Evolutionary conservation across 2,329 filamentous ascomycete species (phyloP).

Genomic region (Ophiostoma himal-ulmi): DNA sequence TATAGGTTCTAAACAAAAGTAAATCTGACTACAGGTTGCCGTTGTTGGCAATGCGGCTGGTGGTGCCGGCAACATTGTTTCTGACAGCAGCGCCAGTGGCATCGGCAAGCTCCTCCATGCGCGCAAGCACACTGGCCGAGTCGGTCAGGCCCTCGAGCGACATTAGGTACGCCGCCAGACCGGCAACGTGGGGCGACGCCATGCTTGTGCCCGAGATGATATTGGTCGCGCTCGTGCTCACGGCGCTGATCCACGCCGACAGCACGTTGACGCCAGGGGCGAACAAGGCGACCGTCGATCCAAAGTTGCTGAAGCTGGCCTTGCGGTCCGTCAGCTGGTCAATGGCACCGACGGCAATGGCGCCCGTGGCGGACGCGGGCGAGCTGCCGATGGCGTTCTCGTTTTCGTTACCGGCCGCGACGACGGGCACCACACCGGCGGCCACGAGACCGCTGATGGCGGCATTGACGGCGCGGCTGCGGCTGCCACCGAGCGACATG

Average conservation of each 20-base stretch:
- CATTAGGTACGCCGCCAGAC: constrained; percentile 29
- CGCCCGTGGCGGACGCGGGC: constrained; percentile 50
- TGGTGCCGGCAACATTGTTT: constrained; percentile 42
- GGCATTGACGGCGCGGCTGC: constrained; percentile 48
- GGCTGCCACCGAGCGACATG: constrained; percentile 54
- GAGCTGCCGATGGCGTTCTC: constrained; percentile 46
- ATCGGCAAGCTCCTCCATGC: constrained; percentile 56
- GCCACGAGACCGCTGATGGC: constrained; percentile 44
- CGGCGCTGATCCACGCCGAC: constrained; percentile 46
- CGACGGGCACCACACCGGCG: constrained; percentile 51
- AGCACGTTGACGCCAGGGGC: constrained; percentile 51
- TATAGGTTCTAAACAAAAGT: background rate
- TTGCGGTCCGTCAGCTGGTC: constrained; percentile 45
- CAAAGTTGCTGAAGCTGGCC: constrained; percentile 56
- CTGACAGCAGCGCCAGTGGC: constrained; percentile 41
- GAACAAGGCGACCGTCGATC: constrained; percentile 47
- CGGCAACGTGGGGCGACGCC: constrained; percentile 27
- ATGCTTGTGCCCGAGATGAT: constrained; percentile 27
- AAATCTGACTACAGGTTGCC: constrained; percentile 34
- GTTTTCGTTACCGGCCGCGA: constrained; percentile 56
- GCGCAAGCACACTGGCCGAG: constrained; percentile 54
- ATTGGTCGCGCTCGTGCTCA: constrained; percentile 38
- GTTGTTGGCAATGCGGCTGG: constrained; percentile 53
- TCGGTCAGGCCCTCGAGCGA: constrained; percentile 35
- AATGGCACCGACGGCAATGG: constrained; percentile 56